Evolutionary conservation across 2,329 filamentous ascomycete species (phyloP).

Genomic region (Escovopsis weberi): DNA sequence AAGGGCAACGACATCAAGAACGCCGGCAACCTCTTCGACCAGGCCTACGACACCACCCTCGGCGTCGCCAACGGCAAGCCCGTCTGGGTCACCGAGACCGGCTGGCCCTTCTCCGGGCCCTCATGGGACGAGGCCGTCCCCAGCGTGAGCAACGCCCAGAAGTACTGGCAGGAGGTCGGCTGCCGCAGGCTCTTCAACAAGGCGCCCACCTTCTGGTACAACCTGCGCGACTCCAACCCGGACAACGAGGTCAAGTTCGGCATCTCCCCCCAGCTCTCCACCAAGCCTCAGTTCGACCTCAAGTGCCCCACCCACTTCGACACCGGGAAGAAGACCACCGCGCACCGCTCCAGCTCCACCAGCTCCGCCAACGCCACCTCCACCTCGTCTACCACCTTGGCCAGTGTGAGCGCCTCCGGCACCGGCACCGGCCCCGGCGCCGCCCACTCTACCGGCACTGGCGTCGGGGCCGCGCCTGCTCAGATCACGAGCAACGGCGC

Average conservation of each 20-base stretch:
- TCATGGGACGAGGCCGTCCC: slow-evolving; percentile 40
- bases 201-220: slow-evolving; percentile 47
- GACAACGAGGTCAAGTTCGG: slow-evolving; percentile 44
- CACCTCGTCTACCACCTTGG: slow-evolving; percentile 1
- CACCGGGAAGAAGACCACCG: slow-evolving; percentile 13
- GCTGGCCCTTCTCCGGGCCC: slow-evolving; percentile 45
- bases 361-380: slow-evolving; percentile 1
- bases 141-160: slow-evolving; percentile 42
- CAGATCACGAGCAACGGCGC: not conserved
- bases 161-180: slow-evolving; percentile 47
- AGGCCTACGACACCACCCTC: slow-evolving; percentile 28
- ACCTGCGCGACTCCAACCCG: slow-evolving; percentile 44
- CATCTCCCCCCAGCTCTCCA: slow-evolving; percentile 38
- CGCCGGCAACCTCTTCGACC: slow-evolving; percentile 38
- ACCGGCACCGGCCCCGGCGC: slow-evolving; percentile 3
- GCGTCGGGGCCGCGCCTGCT: not conserved
- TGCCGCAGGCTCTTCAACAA: slow-evolving; percentile 44
- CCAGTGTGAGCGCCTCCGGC: not conserved
- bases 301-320: slow-evolving; percentile 33
- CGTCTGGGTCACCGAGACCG: slow-evolving; percentile 50
- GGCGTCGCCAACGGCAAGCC: slow-evolving; percentile 35
- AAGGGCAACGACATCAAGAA: slow-evolving; percentile 42
- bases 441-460: slow-evolving; percentile 2
- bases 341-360: not conserved
- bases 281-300: slow-evolving; percentile 36